Conservation (phyloP, 2,329 filamentous ascomycete species). For the Zymoseptoria passerinii region DNA sequence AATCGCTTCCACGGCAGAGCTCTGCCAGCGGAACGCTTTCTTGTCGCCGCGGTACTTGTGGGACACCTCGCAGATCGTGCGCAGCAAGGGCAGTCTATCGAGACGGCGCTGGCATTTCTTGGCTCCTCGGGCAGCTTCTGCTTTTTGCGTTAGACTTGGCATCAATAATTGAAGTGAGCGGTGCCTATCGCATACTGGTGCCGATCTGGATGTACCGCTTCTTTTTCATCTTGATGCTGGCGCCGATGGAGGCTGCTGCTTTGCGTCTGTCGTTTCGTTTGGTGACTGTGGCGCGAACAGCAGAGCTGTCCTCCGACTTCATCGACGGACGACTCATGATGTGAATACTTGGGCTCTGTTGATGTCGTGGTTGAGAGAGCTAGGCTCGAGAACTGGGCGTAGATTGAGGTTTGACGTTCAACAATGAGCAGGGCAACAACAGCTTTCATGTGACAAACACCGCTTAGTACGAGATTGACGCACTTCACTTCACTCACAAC, state of each 20-base stretch:
- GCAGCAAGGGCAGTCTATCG: not conserved
- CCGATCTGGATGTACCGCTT: not conserved
- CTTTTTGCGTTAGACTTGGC: not conserved
- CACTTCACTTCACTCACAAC: not conserved
- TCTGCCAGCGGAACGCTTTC: not conserved
- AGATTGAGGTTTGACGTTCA: not conserved
- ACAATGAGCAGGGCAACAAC: not conserved
- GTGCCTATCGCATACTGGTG: not conserved
- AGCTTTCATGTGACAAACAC: not conserved
- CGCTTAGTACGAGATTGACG: too few relatives aligned
- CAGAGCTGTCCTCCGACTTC: not conserved
- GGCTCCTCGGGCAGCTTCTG: not conserved
- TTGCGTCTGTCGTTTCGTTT: not conserved
- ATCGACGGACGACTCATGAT: not conserved
- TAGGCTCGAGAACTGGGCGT: too few relatives aligned
- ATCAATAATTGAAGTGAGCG: not conserved
- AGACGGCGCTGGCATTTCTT: not conserved
- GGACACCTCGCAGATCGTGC: not conserved
- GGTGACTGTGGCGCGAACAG: not conserved
- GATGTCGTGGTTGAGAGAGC: not conserved
- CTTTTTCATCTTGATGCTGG: not conserved
- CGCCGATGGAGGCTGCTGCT: not conserved
- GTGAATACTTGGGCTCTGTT: not conserved
- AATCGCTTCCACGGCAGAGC: not conserved
- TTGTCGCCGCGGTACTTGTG: not conserved